Evolutionary conservation across 2,329 filamentous ascomycete genomes (phyloP).

Genomic region (Ophiostoma australiae): DNA sequence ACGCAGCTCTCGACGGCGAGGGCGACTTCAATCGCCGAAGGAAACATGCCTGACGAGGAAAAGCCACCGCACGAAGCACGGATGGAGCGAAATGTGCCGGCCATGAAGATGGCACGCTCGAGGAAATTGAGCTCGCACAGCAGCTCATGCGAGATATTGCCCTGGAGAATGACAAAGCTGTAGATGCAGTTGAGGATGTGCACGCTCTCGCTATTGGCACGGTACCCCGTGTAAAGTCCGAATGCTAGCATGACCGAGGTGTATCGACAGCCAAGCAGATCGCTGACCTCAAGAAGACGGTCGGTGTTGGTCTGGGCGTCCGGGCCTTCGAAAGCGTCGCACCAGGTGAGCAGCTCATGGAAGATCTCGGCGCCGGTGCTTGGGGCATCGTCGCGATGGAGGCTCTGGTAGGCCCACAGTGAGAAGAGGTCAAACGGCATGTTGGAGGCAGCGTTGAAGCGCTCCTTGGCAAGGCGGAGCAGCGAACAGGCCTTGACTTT

Average conservation of each 20-base stretch:
- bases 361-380: slow-evolving; percentile 16
- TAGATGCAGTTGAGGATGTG: slow-evolving; percentile 15
- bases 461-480: neutral
- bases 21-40: slow-evolving; percentile 13
- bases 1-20: slow-evolving; percentile 12
- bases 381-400: slow-evolving; percentile 4
- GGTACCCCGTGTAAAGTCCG: neutral
- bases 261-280: slow-evolving; percentile 10
- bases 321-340: slow-evolving; percentile 13
- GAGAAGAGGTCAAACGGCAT: slow-evolving; percentile 8
- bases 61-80: slow-evolving; percentile 4
- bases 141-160: neutral
- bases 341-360: slow-evolving; percentile 9
- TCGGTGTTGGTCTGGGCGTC: neutral
- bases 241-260: slow-evolving; percentile 19
- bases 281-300: slow-evolving; percentile 2
- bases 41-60: slow-evolving; percentile 8
- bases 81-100: slow-evolving; percentile 9
- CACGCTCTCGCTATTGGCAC: neutral
- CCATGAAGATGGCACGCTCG: slow-evolving; percentile 18
- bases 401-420: slow-evolving; percentile 12
- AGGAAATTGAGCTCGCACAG: neutral
- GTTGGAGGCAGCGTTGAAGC: neutral
- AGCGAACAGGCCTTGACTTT: neutral
- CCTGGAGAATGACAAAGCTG: neutral